A percentile compares a stretch with the other conserved stretches of the same genome.
Evolutionary conservation across 2,329 filamentous ascomycete species (phyloP).

Genomic region (Periglandula ipomoeae): DNA sequence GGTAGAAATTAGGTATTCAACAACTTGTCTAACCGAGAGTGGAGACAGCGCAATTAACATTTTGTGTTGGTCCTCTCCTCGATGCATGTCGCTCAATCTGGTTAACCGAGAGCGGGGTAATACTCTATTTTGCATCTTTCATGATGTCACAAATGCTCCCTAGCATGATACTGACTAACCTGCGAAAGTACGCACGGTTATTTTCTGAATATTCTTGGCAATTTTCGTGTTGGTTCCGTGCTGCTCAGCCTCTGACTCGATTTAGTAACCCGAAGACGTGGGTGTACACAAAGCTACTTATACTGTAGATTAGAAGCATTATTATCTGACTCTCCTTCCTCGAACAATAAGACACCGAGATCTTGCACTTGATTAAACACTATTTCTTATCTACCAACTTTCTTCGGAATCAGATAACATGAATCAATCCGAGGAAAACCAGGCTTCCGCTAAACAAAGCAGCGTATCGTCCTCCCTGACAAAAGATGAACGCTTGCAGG

Average conservation of each 20-base stretch:
- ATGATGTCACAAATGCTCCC: background rate
- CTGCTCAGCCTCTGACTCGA: background rate
- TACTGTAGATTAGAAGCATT: background rate
- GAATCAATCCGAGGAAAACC: background rate
- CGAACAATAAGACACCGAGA: background rate
- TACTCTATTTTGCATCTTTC: background rate
- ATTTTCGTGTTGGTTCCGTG: background rate
- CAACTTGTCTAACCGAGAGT: background rate
- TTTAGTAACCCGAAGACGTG: background rate
- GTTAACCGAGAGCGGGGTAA: background rate
- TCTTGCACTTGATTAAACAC: background rate
- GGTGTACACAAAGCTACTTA: background rate
- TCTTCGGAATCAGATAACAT: background rate
- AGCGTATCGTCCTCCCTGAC: background rate
- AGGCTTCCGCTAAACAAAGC: background rate
- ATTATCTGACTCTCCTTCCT: background rate
- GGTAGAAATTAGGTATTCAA: background rate
- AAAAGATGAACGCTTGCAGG: conserved; percentile 1
- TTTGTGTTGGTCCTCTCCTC: background rate
- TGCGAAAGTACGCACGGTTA: background rate
- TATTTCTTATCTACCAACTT: background rate
- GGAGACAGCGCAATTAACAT: background rate
- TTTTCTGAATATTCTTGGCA: background rate
- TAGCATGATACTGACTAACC: background rate
- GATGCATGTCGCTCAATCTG: background rate